Conservation (phyloP, 192 early-diverging fungal genomes). For the Coemansia biformis region DNA sequence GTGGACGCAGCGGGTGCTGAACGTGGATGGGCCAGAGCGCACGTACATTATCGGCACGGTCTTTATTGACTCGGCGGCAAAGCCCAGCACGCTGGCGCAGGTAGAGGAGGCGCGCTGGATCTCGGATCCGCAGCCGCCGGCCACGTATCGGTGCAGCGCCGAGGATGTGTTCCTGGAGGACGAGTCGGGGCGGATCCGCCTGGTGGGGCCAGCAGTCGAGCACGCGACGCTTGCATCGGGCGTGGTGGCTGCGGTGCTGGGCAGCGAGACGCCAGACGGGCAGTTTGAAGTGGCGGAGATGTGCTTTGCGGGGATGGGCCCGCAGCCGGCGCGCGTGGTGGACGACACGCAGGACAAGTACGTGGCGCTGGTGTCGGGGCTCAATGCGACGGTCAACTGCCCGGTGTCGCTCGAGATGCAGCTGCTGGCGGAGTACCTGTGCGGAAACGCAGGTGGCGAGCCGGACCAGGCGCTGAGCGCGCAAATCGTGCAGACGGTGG, state of each 20-base stretch:
- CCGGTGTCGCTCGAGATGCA: slow-evolving; percentile 58
- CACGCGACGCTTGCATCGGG: slow-evolving; percentile 68
- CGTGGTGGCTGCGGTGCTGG: slow-evolving; percentile 71
- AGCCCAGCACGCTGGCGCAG: slow-evolving; percentile 89
- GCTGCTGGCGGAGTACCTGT: slow-evolving; percentile 71
- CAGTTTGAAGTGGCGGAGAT: slow-evolving; percentile 82
- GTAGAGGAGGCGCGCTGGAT: slow-evolving; percentile 77
- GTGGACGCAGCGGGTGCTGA: slow-evolving; percentile 63
- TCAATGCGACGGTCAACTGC: slow-evolving; percentile 53
- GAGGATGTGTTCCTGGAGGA: slow-evolving; percentile 77
- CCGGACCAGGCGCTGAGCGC: slow-evolving; percentile 54
- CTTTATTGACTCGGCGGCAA: slow-evolving; percentile 78
- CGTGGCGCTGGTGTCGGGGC: slow-evolving; percentile 78
- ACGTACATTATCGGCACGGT: slow-evolving; percentile 83
- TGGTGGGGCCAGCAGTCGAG: slow-evolving; percentile 60
- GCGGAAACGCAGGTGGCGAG: slow-evolving; percentile 62
- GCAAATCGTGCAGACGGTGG: slow-evolving; percentile 64
- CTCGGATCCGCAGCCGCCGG: slow-evolving; percentile 54
- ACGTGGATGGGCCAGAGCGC: slow-evolving; percentile 58
- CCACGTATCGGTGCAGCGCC: slow-evolving; percentile 61
- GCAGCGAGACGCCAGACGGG: slow-evolving; percentile 67
- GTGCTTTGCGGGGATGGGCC: slow-evolving; percentile 64
- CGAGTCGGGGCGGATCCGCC: slow-evolving; percentile 81
- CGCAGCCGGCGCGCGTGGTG: slow-evolving; percentile 43
- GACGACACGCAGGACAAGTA: slow-evolving; percentile 51